Evolutionary conservation across 345 rosid genomes (phyloP), one percentile per base, ranked within the genome.

Genomic region (Triadica sebifera): DNA sequence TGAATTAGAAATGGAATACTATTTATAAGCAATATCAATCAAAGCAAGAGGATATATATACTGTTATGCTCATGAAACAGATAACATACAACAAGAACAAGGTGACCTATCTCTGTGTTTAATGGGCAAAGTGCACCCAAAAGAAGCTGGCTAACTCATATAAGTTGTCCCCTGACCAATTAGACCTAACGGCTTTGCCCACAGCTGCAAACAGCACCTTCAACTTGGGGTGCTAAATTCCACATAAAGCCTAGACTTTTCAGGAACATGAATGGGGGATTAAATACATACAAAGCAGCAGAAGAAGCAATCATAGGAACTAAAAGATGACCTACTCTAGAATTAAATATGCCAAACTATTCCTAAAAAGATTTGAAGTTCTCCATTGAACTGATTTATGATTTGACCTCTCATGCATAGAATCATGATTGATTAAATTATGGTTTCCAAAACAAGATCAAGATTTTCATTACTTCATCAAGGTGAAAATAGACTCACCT

Each of bases 401-500:
- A 43, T 65, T 65, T 4, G 6, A 13, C 34, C 10, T 37, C 17
- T 45, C 15, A 17, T 38, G 0, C 19, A 12, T 19, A 3, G 25
- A 3, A n/a, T 38, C n/a, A 15, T 37, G 46, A 0, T 41, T 53
- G 8, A 38, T 34, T 5, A 69, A 41, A n/a, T 53, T 53, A 20
- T 9, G n/a, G 46, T 61, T 29, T 60, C n/a, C 34, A 4, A 7
- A 34, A 6, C 8, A 17, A 38, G 38, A 38, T 49, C 56, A n/a
- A 47, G 59, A 64, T 53, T 37, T 49, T 20, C 8, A 63, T 62
- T n/a, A 73, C 6, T 29, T 16, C 43, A 13, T 65, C 70, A 20
- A 72, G 41, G 43, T 47, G 41, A 75, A 53, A 50, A 65, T 34
- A 45, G 29, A 51, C 58, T 72, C 83, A 90, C 99, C 97, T 93